phyloP scores from a whole-genome alignment of 495 filamentous ascomycete species.

The Copromyces sp. region DNA sequence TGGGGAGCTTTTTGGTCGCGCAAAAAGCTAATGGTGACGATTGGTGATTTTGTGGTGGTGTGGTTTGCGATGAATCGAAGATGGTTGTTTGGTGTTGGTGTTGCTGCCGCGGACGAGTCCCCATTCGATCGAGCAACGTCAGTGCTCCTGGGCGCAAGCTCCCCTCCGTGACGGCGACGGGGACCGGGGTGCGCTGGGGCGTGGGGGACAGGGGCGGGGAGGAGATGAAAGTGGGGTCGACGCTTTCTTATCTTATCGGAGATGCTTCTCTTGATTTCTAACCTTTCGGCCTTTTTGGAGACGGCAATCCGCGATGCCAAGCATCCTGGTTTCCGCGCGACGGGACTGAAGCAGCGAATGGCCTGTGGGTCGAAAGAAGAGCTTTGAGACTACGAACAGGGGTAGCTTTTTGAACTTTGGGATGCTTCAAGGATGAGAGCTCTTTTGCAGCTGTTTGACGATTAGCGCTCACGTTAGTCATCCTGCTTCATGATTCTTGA shows the following conservation, averaged over 20 bases:
- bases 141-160: not conserved
- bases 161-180: not conserved
- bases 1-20: not conserved
- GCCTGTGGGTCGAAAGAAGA: not conserved
- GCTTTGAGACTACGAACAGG: not conserved
- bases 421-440: not conserved
- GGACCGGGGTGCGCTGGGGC: not conserved
- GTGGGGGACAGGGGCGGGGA: not conserved
- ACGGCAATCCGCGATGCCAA: not conserved
- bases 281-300: not conserved
- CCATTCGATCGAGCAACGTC: not conserved
- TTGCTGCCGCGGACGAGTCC: not conserved
- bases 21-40: not conserved
- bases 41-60: not conserved
- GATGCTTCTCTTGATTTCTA: not conserved
- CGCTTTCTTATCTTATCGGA: not conserved
- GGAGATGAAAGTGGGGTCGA: not conserved
- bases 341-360: not conserved
- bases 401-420: not conserved
- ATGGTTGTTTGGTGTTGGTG: not conserved
- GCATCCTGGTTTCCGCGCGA: not conserved
- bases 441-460: not conserved
- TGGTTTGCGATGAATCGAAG: not conserved
- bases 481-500: not conserved
- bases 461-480: not conserved